These are phyloP conservation scores for sunflower (Helianthus annuus) DNA, from an alignment of 129 eudicot species.

Conservation along the genomic window DNA sequence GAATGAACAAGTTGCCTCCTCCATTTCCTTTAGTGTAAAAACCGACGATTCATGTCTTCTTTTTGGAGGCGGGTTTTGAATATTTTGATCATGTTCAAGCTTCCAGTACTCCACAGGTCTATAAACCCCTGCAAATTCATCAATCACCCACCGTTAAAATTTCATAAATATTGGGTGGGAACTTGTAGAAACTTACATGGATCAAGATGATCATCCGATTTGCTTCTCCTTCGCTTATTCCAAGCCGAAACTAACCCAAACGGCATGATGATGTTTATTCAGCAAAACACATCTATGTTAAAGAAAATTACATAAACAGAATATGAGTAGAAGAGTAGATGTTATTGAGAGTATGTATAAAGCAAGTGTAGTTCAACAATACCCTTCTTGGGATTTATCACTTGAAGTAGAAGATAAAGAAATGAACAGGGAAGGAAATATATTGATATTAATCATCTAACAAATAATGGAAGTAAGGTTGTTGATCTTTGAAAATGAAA, in stretches of 20 bases:
- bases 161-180: not conserved
- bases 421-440: constrained; percentile 28
- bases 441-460: not conserved
- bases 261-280: constrained; percentile 63
- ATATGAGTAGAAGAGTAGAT: constrained; percentile 20
- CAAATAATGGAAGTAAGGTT: constrained; percentile 31
- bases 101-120: constrained; percentile 82
- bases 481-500: constrained; percentile 56
- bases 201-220: constrained; percentile 69
- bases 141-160: constrained; percentile 9
- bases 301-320: constrained; percentile 9
- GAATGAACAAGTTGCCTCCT: constrained; percentile 83
- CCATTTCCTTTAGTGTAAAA: constrained; percentile 91
- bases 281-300: constrained; percentile 16
- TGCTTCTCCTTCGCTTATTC: constrained; percentile 94
- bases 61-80: constrained; percentile 65
- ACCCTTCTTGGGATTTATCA: constrained; percentile 40
- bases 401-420: constrained; percentile 82
- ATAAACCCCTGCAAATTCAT: constrained; percentile 72
- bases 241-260: constrained; percentile 91
- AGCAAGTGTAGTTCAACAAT: constrained; percentile 65
- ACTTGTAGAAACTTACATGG: constrained; percentile 58
- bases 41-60: constrained; percentile 69
- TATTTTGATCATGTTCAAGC: constrained; percentile 53
- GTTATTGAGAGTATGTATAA: constrained; percentile 65